Conservation (phyloP, 192 early-diverging fungal species). For the Jimgerdemannia flammicorona region DNA sequence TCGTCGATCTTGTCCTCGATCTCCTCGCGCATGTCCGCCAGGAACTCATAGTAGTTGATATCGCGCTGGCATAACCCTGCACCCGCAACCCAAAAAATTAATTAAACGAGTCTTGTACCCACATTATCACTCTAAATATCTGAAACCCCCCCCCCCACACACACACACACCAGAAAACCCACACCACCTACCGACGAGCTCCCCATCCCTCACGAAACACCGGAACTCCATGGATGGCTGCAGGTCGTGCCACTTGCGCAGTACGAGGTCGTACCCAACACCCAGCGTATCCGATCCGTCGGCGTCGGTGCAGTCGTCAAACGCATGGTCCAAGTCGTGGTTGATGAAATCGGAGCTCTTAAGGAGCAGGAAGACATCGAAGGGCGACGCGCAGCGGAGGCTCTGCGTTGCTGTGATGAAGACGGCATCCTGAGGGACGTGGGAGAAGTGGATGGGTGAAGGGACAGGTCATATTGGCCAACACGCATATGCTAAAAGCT, state of each 20-base stretch:
- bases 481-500: slow-evolving; percentile 14
- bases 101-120: no score
- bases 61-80: no score
- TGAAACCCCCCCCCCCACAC: no score
- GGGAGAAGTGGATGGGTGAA: neutral
- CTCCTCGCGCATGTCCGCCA: no score
- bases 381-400: slow-evolving; percentile 67
- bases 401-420: slow-evolving; percentile 86
- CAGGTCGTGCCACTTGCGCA: slow-evolving; percentile 89
- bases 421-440: slow-evolving; percentile 62
- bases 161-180: no score
- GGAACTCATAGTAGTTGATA: no score
- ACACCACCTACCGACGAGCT: slow-evolving; percentile 60
- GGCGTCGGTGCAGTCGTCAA: slow-evolving; percentile 59
- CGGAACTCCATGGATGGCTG: slow-evolving; percentile 93
- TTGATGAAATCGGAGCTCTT: slow-evolving; percentile 91
- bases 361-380: slow-evolving; percentile 84
- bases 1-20: no score
- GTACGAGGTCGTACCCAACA: slow-evolving; percentile 62
- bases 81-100: no score
- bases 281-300: slow-evolving; percentile 24
- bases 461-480: neutral
- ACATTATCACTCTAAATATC: no score
- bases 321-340: slow-evolving; percentile 77
- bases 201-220: slow-evolving; percentile 79